phyloP scores from a whole-genome alignment of 805 yeast genomes.

The Saturnispora besseyi region DNA sequence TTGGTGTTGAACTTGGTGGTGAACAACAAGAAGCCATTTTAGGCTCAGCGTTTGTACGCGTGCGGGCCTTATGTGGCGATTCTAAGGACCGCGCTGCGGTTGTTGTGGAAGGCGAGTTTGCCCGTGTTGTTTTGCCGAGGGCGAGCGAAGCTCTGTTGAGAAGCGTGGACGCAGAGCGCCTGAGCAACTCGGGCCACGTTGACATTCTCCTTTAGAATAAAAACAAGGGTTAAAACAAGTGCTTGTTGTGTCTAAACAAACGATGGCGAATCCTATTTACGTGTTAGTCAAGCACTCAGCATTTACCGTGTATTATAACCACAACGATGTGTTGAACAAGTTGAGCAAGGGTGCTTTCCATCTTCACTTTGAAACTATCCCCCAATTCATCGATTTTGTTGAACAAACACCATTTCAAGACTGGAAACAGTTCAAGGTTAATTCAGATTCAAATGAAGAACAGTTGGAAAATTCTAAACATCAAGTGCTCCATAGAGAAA shows the following conservation, averaged over 20 bases:
- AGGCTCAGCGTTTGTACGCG: constrained; percentile 1
- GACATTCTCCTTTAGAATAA: constrained; percentile 5
- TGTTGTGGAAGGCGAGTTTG: constrained; percentile 6
- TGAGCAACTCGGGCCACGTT: constrained; percentile 6
- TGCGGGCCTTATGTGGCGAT: neutral
- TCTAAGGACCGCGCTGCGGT: neutral
- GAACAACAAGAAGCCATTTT: constrained; percentile 45
- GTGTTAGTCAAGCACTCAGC: constrained; percentile 5
- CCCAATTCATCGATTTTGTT: constrained; percentile 1
- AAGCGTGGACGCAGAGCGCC: constrained; percentile 8
- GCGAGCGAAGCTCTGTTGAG: constrained; percentile 2
- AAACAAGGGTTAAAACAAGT: neutral
- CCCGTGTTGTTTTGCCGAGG: constrained; percentile 1
- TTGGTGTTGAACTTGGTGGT: constrained; percentile 69
- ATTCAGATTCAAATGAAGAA: neutral
- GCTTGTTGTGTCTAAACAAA: neutral
- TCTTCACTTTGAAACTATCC: constrained; percentile 2
- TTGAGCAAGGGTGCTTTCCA: constrained; percentile 5
- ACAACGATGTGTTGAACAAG: neutral
- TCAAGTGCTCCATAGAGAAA: constrained; percentile 5
- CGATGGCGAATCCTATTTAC: constrained; percentile 1
- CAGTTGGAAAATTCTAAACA: neutral
- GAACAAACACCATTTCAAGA: constrained; percentile 5
- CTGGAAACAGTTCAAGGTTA: constrained; percentile 5
- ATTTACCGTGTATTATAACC: constrained; percentile 5